Conservation (phyloP, 352 stramenopile genomes). For the Pythium folliculosum region DNA sequence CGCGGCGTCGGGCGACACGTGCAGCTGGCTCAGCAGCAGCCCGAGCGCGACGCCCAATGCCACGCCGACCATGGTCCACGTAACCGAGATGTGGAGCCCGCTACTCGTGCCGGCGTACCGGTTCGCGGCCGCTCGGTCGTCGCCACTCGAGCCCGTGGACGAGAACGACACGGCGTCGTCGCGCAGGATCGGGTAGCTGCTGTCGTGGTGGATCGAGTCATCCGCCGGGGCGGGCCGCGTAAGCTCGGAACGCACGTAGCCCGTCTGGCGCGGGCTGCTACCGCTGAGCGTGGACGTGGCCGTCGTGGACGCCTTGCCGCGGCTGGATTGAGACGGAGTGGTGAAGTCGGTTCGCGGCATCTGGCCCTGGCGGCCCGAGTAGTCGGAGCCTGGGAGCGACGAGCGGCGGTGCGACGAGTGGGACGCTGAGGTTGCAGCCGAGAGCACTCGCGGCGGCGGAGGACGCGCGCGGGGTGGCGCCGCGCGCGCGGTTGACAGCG, state of each 20-base stretch:
- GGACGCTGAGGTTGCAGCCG: background rate
- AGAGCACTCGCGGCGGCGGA: background rate
- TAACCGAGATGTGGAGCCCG: constrained; percentile 50
- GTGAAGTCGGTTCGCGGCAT: constrained; percentile 21
- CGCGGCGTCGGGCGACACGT: constrained; percentile 44
- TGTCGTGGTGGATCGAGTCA: constrained; percentile 4
- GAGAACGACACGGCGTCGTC: constrained; percentile 22
- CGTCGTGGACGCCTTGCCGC: background rate
- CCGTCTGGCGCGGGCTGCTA: constrained; percentile 39
- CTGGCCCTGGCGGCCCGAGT: constrained; percentile 6
- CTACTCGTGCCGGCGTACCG: constrained; percentile 54
- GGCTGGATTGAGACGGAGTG: background rate
- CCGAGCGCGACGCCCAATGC: constrained; percentile 51
- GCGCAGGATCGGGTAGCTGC: constrained; percentile 21
- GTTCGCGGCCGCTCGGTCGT: constrained; percentile 27
- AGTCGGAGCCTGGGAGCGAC: constrained; percentile 9
- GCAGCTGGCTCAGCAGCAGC: constrained; percentile 43
- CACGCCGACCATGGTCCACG: constrained; percentile 56
- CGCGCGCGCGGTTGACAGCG: constrained; percentile 25
- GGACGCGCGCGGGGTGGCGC: constrained; percentile 11
- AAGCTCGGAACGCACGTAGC: constrained; percentile 37
- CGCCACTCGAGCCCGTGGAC: background rate
- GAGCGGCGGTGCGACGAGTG: constrained; percentile 8
- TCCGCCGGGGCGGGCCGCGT: background rate
- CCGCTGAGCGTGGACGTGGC: constrained; percentile 15